These are phyloP conservation scores for Komagataella phaffii DNA, from an alignment of 805 yeast species.

Conservation along the genomic window DNA sequence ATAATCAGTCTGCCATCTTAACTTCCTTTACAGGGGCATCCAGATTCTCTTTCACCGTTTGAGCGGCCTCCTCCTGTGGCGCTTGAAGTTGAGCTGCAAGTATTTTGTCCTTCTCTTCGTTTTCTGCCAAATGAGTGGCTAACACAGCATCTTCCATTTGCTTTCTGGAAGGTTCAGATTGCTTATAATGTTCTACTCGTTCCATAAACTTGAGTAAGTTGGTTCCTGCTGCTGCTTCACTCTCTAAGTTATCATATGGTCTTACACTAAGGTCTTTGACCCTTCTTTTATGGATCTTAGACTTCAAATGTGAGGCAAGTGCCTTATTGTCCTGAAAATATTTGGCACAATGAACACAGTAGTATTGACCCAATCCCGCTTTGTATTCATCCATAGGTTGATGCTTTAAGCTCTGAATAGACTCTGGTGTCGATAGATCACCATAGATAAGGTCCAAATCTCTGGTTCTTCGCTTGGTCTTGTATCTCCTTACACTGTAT, in stretches of 20 bases:
- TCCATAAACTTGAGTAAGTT: slow-evolving; percentile 55
- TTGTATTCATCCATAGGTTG: slow-evolving; percentile 83
- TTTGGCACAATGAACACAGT: slow-evolving; percentile 89
- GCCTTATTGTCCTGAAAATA: slow-evolving; percentile 74
- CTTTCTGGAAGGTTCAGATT: slow-evolving; percentile 32
- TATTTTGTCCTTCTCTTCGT: slow-evolving; percentile 17
- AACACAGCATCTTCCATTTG: slow-evolving; percentile 24
- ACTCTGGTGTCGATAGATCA: slow-evolving; percentile 54
- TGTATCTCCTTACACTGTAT: slow-evolving; percentile 67
- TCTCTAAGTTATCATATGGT: slow-evolving; percentile 81
- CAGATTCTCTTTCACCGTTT: neutral
- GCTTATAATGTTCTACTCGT: slow-evolving; percentile 44
- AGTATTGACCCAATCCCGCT: slow-evolving; percentile 91
- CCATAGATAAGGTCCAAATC: slow-evolving; percentile 74
- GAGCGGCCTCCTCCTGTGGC: slow-evolving; percentile 1
- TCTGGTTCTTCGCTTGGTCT: slow-evolving; percentile 77
- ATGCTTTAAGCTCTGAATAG: slow-evolving; percentile 54
- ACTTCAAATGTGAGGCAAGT: slow-evolving; percentile 55
- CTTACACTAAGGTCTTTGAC: slow-evolving; percentile 60
- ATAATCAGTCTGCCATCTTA: neutral
- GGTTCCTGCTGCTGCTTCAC: slow-evolving; percentile 82
- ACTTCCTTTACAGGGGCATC: slow-evolving; percentile 5
- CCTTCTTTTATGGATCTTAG: slow-evolving; percentile 79
- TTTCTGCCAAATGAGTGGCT: slow-evolving; percentile 14
- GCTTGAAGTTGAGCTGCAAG: slow-evolving; percentile 14